Base-by-base conservation (phyloP, 306 rosid genomes). In the Nissolia schottii region DNA sequence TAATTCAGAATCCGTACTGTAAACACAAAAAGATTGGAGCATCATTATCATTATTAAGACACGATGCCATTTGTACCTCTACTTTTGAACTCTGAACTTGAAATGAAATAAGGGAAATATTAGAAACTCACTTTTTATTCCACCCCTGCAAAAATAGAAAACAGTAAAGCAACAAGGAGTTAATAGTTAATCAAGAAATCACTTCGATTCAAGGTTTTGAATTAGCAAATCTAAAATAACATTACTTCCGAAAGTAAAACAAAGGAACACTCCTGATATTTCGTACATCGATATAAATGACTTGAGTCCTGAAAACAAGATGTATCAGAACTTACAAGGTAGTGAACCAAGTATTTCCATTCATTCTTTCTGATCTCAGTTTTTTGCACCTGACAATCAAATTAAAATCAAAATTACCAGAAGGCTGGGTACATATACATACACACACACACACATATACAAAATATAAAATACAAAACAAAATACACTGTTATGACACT, bases 261-360 rank as follows among this genome's bases (percentile, higher is more conserved):
- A 56, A 53, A 53, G 70, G 53, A 37, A n/a, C 56, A 64, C 18
- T 16, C 34, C 0, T 22, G 25, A 70, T 14, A 22, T 48, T 40
- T 43, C 28, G 23, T 68, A 64, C n/a, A 57, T 23, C 18, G 10
- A 71, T 38, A 65, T 13, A 64, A 64, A 40, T 18, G 18, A 69
- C 31, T 16, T 49, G 49, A n/a, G 40, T 15, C 5, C 54, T 1
- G 28, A 28, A 46, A 55, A 67, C 40, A 67, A 71, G 14, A 54
- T 38, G 28, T 31, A 69, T 15, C 7, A 9, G 3, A 75, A 87
- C 99, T 85, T 82, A 95, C 99, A 32, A 91, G 97, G 78, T 95
- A 95, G 87, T 95, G 99, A 74, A 95, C 96, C 77, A 87, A 95
- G 88, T 89, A 95, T 85, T 76, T 95, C 96, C 97, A 89, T 63